phyloP scores from a whole-genome alignment of 148 eudicot genomes.

The Cornus kousa region DNA sequence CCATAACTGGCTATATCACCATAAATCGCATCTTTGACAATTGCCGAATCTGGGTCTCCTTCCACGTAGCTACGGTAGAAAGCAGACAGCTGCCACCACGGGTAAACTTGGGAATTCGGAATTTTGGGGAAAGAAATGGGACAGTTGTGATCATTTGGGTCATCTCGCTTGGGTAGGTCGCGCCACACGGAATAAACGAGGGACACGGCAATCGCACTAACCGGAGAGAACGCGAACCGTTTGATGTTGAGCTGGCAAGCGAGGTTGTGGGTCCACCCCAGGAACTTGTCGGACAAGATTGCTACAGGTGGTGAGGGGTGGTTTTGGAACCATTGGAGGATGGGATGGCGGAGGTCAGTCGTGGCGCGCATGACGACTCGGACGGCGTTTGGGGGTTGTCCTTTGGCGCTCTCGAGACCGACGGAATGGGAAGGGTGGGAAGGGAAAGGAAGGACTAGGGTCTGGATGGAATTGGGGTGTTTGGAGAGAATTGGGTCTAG shows the following conservation, averaged over 20 bases:
- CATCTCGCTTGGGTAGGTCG: conserved; percentile 14
- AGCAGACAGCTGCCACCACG: conserved; percentile 44
- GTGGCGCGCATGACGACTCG: conserved; percentile 15
- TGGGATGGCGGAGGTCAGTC: conserved; percentile 20
- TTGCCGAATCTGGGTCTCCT: conserved; percentile 33
- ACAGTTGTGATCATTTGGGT: conserved; percentile 10
- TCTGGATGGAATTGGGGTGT: conserved; percentile 27
- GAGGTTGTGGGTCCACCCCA: conserved; percentile 36
- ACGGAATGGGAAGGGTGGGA: conserved; percentile 24
- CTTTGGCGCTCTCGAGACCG: conserved; percentile 30
- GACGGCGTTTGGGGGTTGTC: conserved; percentile 24
- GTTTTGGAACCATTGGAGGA: conserved; percentile 26
- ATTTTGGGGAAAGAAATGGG: conserved; percentile 12
- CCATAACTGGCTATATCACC: conserved; percentile 28
- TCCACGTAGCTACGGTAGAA: conserved; percentile 27
- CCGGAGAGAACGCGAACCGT: conserved; percentile 34
- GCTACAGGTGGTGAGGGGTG: conserved; percentile 37
- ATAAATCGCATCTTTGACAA: conserved; percentile 5
- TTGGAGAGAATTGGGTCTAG: conserved; percentile 28
- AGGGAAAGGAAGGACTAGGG: conserved; percentile 32
- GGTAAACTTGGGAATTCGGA: conserved; percentile 29
- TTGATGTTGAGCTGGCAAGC: conserved; percentile 23
- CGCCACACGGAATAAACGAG: conserved; percentile 29
- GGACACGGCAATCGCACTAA: conserved; percentile 29
- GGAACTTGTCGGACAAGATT: conserved; percentile 36